A percentile compares a stretch with the other conserved stretches of the same genome.
Conservation (phyloP, 2,329 filamentous ascomycete genomes). For the Penicillium sp. region DNA sequence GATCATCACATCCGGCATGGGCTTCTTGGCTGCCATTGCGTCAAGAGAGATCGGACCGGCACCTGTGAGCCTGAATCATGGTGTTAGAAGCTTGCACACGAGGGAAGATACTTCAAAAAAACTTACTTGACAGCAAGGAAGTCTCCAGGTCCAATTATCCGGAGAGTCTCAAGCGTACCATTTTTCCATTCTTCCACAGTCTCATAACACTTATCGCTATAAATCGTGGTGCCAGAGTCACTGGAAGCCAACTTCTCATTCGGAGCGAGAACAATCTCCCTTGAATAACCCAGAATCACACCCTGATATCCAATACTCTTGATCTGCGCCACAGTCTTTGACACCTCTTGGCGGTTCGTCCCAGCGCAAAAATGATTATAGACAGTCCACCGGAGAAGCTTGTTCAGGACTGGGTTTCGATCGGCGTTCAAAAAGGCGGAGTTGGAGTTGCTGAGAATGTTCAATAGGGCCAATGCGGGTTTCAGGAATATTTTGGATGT, state of each 20-base stretch:
- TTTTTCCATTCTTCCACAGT: slow-evolving; percentile 23
- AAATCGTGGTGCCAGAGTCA: slow-evolving; percentile 8
- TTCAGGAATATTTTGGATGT: slow-evolving; percentile 56
- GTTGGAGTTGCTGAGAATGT: slow-evolving; percentile 66
- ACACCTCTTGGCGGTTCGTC: slow-evolving; percentile 68
- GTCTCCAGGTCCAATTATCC: slow-evolving; percentile 22
- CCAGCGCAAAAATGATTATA: slow-evolving; percentile 92
- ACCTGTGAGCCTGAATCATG: slow-evolving; percentile 16
- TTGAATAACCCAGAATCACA: slow-evolving; percentile 80
- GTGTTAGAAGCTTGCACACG: not conserved
- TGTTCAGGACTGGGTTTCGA: slow-evolving; percentile 68
- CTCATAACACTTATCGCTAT: slow-evolving; percentile 20
- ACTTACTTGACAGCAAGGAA: slow-evolving; percentile 24
- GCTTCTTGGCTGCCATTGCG: slow-evolving; percentile 13
- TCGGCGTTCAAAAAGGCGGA: slow-evolving; percentile 70
- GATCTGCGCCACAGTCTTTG: slow-evolving; percentile 62
- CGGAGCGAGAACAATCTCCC: slow-evolving; percentile 71
- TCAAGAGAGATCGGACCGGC: slow-evolving; percentile 22
- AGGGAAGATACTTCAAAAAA: not conserved
- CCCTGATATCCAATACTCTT: slow-evolving; percentile 77
- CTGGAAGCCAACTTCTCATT: slow-evolving; percentile 27
- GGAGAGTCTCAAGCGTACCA: slow-evolving; percentile 21
- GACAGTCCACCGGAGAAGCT: slow-evolving; percentile 75
- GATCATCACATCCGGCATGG: slow-evolving; percentile 16
- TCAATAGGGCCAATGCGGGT: slow-evolving; percentile 69